Evolutionary conservation across 169 alveolate species (phyloP).

Genomic region (Babesia ovata): DNA sequence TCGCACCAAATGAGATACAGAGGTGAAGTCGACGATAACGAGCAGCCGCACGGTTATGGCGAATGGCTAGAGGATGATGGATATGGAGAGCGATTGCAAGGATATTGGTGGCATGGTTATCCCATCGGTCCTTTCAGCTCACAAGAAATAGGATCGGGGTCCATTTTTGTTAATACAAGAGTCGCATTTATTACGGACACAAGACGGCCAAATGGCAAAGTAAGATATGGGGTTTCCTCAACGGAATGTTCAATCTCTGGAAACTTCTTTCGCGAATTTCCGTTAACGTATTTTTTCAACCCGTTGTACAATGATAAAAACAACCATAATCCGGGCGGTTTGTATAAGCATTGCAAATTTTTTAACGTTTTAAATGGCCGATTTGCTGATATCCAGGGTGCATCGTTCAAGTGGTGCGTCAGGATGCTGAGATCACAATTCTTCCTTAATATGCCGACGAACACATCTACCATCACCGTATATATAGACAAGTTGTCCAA

Average conservation of each 20-base stretch:
- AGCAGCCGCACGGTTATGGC: constrained; percentile 88
- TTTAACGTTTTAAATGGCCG: constrained; percentile 35
- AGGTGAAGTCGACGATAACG: constrained; percentile 82
- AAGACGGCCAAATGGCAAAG: constrained; percentile 61
- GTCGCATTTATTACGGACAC: constrained; percentile 81
- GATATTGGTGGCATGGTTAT: constrained; percentile 87
- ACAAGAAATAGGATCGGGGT: constrained; percentile 87
- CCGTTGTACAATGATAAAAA: constrained; percentile 63
- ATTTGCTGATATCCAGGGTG: constrained; percentile 37
- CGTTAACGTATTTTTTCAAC: constrained; percentile 77
- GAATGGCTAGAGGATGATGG: constrained; percentile 88
- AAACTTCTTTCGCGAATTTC: constrained; percentile 84
- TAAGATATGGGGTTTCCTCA: constrained; percentile 80
- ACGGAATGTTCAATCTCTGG: constrained; percentile 89
- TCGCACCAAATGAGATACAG: constrained; percentile 83
- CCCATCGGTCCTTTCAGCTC: constrained; percentile 89
- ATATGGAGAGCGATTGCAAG: constrained; percentile 84
- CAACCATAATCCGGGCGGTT: constrained; percentile 22
- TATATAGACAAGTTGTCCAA: constrained; percentile 59
- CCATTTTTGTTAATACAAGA: constrained; percentile 75
- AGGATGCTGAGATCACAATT: constrained; percentile 64
- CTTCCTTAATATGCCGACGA: constrained; percentile 55
- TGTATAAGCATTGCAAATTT: constrained; percentile 19
- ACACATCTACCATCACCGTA: constrained; percentile 25
- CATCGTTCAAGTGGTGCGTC: constrained; percentile 67